Evolutionary conservation across 202 grass and related monocot species (phyloP), one percentile per base, ranked within the genome.

Genomic region (Schoenoplectus tabernaemontani): DNA sequence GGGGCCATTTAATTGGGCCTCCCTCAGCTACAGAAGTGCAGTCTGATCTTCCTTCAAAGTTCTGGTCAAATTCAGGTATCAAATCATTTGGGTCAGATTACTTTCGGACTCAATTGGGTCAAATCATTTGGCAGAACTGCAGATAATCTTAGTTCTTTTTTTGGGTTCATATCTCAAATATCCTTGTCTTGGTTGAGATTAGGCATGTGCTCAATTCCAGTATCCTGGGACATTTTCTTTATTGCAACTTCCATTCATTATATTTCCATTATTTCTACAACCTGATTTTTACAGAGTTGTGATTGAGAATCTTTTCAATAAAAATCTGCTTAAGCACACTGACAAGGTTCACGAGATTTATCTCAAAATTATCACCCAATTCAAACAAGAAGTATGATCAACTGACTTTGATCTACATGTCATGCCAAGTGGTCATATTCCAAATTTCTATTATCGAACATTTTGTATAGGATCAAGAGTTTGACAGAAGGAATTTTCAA

Each of bases 1-100:
- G n/a, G n/a, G n/a, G n/a, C n/a, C n/a, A n/a, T n/a, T n/a, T n/a
- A n/a, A n/a, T n/a, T n/a, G n/a, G n/a, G n/a, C n/a, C n/a, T n/a
- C n/a, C n/a, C n/a, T n/a, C n/a, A n/a, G n/a, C n/a, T n/a, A n/a
- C n/a, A n/a, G n/a, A n/a, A n/a, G n/a, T n/a, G 65, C 37, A 42
- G 33, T 69, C 65, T 47, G 47, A 19, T 70, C 41, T 46, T 5
- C 0, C 42, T 41, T 20, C 26, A 30, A 51, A 13, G 24, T 33
- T 74, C 15, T 10, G 2, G 26, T 74, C 69, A 50, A 74, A 74
- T 74, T 74, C 24, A 74, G 69, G 46, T 32, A 74, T 34, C 26
- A n/a, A 32, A 32, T 53, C 24, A 50, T 26, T 17, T 10, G 1
- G 23, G 69, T 53, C 69, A 9, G 15, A 17, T 73, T 32, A 73